These are phyloP conservation scores for Chaetoceros muelleri DNA, from an alignment of 108 stramenopile species.

Conservation along the genomic window DNA sequence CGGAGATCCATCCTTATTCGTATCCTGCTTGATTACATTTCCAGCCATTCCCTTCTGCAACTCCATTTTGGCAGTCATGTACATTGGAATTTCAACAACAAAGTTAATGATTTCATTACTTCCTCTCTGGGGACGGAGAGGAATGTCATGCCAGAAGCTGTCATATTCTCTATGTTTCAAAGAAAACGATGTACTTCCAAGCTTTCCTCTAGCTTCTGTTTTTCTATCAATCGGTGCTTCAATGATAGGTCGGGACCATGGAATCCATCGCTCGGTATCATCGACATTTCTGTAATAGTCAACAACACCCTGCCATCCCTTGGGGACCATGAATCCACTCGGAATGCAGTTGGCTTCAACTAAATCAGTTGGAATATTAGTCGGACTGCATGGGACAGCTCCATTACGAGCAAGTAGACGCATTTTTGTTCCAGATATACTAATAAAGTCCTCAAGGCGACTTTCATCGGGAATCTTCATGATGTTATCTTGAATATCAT, in stretches of 20 bases:
- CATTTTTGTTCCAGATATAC: constrained; percentile 96
- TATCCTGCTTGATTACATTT: constrained; percentile 82
- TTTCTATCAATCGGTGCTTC: constrained; percentile 43
- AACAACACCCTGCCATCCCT: constrained; percentile 94
- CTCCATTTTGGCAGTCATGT: constrained; percentile 96
- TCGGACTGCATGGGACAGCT: constrained; percentile 84
- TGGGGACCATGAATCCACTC: constrained; percentile 97
- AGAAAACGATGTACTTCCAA: constrained; percentile 61
- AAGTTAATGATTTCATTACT: constrained; percentile 59
- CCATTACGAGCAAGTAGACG: constrained; percentile 86
- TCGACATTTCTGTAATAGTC: constrained; percentile 96
- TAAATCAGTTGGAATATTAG: constrained; percentile 90
- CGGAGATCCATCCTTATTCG: constrained; percentile 86
- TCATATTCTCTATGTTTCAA: constrained; percentile 38
- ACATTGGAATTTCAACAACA: constrained; percentile 93
- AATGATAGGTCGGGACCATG: constrained; percentile 81
- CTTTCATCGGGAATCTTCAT: constrained; percentile 90
- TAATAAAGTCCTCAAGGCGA: constrained; percentile 92
- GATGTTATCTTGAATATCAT: constrained; percentile 90
- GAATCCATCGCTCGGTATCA: constrained; percentile 77
- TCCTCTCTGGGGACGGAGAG: constrained; percentile 35
- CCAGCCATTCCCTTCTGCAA: constrained; percentile 61
- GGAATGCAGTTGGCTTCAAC: constrained; percentile 94
- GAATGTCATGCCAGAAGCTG: constrained; percentile 93
- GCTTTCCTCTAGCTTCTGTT: constrained; percentile 43